Conservation (phyloP, 2,329 filamentous ascomycete species). For the Aspergillus ustus region DNA sequence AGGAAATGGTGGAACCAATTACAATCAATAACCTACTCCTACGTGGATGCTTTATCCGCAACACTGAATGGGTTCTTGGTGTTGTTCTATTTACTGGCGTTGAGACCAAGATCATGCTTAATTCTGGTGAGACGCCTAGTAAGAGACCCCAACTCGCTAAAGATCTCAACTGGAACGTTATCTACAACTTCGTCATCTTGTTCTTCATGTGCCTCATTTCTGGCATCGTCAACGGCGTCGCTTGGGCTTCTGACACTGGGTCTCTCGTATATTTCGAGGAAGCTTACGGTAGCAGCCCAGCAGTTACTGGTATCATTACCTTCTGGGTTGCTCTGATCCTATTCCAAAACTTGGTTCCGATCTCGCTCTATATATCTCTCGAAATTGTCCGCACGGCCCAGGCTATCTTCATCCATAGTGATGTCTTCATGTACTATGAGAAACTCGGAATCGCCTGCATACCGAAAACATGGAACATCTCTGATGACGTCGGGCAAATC, state of each 20-base stretch:
- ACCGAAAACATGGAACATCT: slow-evolving; percentile 98
- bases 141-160: slow-evolving; percentile 90
- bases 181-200: slow-evolving; percentile 93
- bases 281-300: slow-evolving; percentile 74
- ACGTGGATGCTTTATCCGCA: slow-evolving; percentile 88
- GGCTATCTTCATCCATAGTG: slow-evolving; percentile 96
- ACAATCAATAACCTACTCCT: slow-evolving; percentile 94
- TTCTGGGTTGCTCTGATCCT: slow-evolving; percentile 95
- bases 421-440: slow-evolving; percentile 96
- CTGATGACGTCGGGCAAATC: slow-evolving; percentile 95
- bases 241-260: slow-evolving; percentile 75
- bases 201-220: slow-evolving; percentile 87
- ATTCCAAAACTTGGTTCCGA: slow-evolving; percentile 98
- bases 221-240: slow-evolving; percentile 81
- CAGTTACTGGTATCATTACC: slow-evolving; percentile 88
- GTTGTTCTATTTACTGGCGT: slow-evolving; percentile 93
- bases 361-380: slow-evolving; percentile 95
- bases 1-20: slow-evolving; percentile 88
- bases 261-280: slow-evolving; percentile 84
- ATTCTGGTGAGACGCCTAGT: slow-evolving; percentile 90
- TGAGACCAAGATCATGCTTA: slow-evolving; percentile 99
- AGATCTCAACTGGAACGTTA: slow-evolving; percentile 95
- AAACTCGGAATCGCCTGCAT: slow-evolving; percentile 92
- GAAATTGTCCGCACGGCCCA: slow-evolving; percentile 94
- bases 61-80: slow-evolving; percentile 94